These are phyloP conservation scores for Fraxinus albicans DNA, from an alignment of 305 asterid genomes.

Conservation along the genomic window DNA sequence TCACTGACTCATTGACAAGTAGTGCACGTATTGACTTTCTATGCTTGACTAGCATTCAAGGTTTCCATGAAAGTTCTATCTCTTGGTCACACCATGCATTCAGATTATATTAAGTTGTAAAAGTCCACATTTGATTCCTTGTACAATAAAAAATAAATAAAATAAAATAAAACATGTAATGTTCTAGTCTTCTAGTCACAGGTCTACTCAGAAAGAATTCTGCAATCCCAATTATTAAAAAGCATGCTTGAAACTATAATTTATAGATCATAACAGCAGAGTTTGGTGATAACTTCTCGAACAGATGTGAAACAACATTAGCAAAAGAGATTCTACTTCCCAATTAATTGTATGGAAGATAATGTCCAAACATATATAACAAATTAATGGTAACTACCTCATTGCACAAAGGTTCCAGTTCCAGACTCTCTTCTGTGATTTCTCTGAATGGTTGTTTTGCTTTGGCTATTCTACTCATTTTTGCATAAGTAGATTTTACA, in stretches of 20 bases:
- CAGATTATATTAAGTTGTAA: not conserved
- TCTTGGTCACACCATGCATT: not conserved
- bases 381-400: slow-evolving; percentile 48
- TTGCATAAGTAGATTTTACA: slow-evolving; percentile 43
- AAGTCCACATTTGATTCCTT: not conserved
- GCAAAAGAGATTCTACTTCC: not conserved
- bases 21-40: not conserved
- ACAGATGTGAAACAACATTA: not conserved
- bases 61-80: not conserved
- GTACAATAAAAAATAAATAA: not conserved
- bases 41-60: not conserved
- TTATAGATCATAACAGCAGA: not conserved
- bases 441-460: slow-evolving; percentile 45
- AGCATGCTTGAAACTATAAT: not conserved
- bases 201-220: slow-evolving; percentile 3
- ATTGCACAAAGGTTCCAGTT: slow-evolving; percentile 65
- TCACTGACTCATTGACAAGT: not conserved
- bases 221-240: not conserved
- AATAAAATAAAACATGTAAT: not conserved
- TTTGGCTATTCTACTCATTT: slow-evolving; percentile 35
- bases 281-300: not conserved
- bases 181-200: not conserved
- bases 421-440: slow-evolving; percentile 59
- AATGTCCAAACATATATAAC: not conserved
- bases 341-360: not conserved